These are phyloP conservation scores for Ophiostoma piceae DNA, from an alignment of 2,329 filamentous ascomycete species.

Conservation along the genomic window DNA sequence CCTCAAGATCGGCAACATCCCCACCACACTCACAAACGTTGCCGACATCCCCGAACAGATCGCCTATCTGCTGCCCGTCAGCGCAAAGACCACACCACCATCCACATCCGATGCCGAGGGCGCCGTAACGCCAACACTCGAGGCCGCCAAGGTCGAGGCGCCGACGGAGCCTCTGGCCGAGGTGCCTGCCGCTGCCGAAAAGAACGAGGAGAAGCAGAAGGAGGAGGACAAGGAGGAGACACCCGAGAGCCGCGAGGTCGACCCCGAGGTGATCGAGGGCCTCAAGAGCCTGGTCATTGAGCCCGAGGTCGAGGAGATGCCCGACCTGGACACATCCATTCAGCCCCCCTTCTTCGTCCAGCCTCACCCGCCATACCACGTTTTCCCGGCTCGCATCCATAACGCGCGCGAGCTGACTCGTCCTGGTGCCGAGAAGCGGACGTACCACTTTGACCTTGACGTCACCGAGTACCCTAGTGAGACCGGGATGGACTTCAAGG, in stretches of 20 bases:
- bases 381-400: conserved; percentile 84
- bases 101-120: conserved; percentile 7
- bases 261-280: conserved; percentile 24
- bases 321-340: conserved; percentile 50
- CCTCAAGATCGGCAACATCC: conserved; percentile 70
- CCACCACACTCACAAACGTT: conserved; percentile 65
- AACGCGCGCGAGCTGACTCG: conserved; percentile 81
- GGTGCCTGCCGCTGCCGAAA: not conserved
- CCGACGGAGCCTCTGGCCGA: not conserved
- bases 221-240: not conserved
- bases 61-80: conserved; percentile 61
- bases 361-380: conserved; percentile 87
- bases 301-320: conserved; percentile 29
- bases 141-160: conserved; percentile 12
- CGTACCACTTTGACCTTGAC: conserved; percentile 95
- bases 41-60: conserved; percentile 69
- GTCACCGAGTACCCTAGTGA: conserved; percentile 86
- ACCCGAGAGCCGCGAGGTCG: conserved; percentile 24
- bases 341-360: conserved; percentile 88
- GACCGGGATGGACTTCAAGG: conserved; percentile 83
- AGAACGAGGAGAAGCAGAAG: not conserved
- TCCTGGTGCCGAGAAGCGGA: conserved; percentile 87
- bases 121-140: conserved; percentile 22
- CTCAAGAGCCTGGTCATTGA: conserved; percentile 35
- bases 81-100: conserved; percentile 35